Evolutionary conservation across 192 early-diverging fungal species (phyloP).

Genomic region (Coemansia sp.): DNA sequence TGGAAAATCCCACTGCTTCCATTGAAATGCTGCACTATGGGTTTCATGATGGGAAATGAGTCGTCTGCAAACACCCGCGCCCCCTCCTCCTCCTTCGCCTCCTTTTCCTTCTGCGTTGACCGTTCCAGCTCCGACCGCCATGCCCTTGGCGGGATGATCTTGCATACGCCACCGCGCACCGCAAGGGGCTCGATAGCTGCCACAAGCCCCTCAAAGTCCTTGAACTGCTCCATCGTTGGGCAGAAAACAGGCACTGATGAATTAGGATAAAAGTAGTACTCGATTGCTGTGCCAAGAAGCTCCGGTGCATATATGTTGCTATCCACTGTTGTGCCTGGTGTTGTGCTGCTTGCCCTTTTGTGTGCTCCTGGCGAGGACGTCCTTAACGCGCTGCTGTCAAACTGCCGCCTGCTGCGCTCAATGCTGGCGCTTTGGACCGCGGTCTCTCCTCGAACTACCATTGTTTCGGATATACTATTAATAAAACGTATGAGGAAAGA

Average conservation of each 20-base stretch:
- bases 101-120: too few species aligned
- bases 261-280: slow-evolving; percentile 61
- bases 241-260: slow-evolving; percentile 84
- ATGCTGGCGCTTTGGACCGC: neutral
- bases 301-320: slow-evolving; percentile 18
- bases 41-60: slow-evolving; percentile 62
- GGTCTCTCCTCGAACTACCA: neutral
- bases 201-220: slow-evolving; percentile 79
- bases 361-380: too few species aligned
- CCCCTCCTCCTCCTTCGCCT: too few species aligned
- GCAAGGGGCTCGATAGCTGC: slow-evolving; percentile 76
- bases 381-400: neutral
- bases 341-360: neutral
- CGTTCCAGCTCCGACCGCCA: slow-evolving; percentile 63
- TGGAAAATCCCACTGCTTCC: slow-evolving; percentile 71
- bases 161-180: slow-evolving; percentile 73
- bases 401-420: neutral
- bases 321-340: too few species aligned
- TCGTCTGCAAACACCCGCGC: slow-evolving; percentile 43
- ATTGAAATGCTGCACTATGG: slow-evolving; percentile 76
- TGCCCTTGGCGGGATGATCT: slow-evolving; percentile 86
- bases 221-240: slow-evolving; percentile 85
- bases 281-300: slow-evolving; percentile 22
- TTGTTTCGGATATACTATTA: too few species aligned
- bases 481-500: too few species aligned